Base-by-base conservation (phyloP, 371 early-diverging fungal genomes). In the Mucor plumbeus region DNA sequence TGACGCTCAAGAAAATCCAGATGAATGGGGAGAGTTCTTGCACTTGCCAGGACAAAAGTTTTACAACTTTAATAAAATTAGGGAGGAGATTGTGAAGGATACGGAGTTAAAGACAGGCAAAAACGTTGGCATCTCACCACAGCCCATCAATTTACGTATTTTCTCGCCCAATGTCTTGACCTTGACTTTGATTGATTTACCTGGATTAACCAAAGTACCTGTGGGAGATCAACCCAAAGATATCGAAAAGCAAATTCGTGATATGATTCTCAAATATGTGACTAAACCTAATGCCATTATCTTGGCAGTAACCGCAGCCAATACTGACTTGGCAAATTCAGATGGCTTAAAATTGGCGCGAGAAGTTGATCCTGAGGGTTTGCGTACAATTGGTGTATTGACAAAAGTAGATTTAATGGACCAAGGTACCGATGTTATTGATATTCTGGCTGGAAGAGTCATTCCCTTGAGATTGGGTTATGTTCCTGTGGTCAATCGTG, bases 381-480 rank as follows among this genome's bases (percentile, higher is more conserved):
- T 92, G 35, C 90, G 99, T 58, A 99, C 99, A 7, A 93, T 99
- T 63, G 99, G 99, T 75, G 99, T 99, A 21, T 79, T 99, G 74
- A 99, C 99, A 67, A 99, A 99, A 79, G 90, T 99, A 47, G 99
- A 99, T 81, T 83, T 99, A 66, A 99, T 99, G 99, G 99, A 99
- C 81, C 87, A 90, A 69, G 99, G 99, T 21, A 99, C 99, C 13
- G 98, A 99, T 81, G 97, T 99, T 17, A 93, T 99, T 48, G 98
- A 99, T 72, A 96, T 99, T 73, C 87, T 99, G 67, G 97, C 99
- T n/a, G 98, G 98, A 4, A 87, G 97, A 17, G 90, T 98, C 50
- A 95, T 99, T 71, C 98, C 97, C 2, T 85, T 99, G 61, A 84
- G 94, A 41, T 84, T 99, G 21, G 99, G 96, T 34, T 96, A 95